Percentiles rank a stretch among this genome's conserved stretches.
Conservation (phyloP, 2,329 filamentous ascomycete species). For the Coniochaeta pulveracea region DNA sequence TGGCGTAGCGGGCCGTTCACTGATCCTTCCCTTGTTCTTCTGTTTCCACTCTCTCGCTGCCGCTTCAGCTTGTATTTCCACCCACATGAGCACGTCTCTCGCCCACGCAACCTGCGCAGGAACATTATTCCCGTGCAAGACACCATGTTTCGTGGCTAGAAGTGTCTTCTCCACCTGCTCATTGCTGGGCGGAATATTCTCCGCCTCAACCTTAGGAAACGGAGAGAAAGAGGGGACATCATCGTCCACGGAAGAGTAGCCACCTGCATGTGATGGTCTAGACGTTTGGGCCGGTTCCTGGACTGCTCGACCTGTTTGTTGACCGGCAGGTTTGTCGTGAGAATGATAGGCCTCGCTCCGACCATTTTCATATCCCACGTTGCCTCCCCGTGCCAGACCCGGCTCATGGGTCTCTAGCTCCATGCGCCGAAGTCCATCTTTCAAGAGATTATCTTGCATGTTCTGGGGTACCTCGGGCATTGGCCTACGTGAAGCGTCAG, state of each 20-base stretch:
- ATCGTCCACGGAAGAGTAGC: slow-evolving; percentile 31
- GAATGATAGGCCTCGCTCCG: slow-evolving; percentile 27
- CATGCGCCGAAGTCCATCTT: slow-evolving; percentile 83
- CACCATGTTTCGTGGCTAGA: slow-evolving; percentile 70
- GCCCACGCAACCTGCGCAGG: slow-evolving; percentile 97
- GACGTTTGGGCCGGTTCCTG: slow-evolving; percentile 30
- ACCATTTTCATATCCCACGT: neutral
- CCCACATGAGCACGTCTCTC: slow-evolving; percentile 80
- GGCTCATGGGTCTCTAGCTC: slow-evolving; percentile 63
- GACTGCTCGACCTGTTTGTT: slow-evolving; percentile 18
- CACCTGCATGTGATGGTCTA: slow-evolving; percentile 17
- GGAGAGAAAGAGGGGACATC: slow-evolving; percentile 73
- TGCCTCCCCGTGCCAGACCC: slow-evolving; percentile 21
- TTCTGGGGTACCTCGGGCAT: slow-evolving; percentile 94
- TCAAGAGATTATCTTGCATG: slow-evolving; percentile 95
- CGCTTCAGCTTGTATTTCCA: slow-evolving; percentile 72
- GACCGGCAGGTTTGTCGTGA: slow-evolving; percentile 11
- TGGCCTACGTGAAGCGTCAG: slow-evolving; percentile 42
- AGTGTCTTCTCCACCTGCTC: slow-evolving; percentile 88
- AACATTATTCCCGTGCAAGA: slow-evolving; percentile 87
- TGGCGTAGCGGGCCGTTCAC: slow-evolving; percentile 66
- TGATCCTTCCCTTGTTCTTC: slow-evolving; percentile 29
- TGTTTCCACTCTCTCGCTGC: slow-evolving; percentile 49
- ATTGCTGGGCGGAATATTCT: slow-evolving; percentile 86
- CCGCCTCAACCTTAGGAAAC: slow-evolving; percentile 76